These are phyloP conservation scores for Daedalea quercina DNA, from an alignment of 768 basidiomycete species.

Conservation along the genomic window DNA sequence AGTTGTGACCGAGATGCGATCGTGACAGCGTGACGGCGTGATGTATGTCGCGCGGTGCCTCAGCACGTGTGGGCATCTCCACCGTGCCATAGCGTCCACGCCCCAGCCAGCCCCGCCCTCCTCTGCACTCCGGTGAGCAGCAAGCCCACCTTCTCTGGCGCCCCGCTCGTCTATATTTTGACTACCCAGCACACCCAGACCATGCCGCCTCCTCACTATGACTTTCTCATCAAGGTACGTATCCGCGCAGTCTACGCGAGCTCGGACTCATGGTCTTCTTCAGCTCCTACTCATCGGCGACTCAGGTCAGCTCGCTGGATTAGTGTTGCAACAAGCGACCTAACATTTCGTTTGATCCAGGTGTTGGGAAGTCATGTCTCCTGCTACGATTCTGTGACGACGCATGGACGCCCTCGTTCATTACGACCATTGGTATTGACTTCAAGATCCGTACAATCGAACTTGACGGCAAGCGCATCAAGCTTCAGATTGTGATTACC, in stretches of 20 bases:
- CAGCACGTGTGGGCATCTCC: too few species aligned
- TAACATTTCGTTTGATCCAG: constrained; percentile 26
- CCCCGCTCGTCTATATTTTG: too few species aligned
- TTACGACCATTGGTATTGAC: constrained; percentile 98
- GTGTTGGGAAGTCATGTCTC: constrained; percentile 97
- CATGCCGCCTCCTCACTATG: constrained; percentile 93
- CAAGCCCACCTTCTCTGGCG: too few species aligned
- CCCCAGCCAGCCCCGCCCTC: too few species aligned
- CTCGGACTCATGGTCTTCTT: constrained; percentile 12
- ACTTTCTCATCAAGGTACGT: constrained; percentile 89
- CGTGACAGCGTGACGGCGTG: too few species aligned
- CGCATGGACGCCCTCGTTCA: constrained; percentile 98
- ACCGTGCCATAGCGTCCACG: too few species aligned
- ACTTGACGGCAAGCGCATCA: constrained; percentile 95
- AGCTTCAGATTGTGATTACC: constrained; percentile 89
- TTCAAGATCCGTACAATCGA: constrained; percentile 99
- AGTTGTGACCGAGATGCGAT: too few species aligned
- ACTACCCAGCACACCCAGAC: constrained; percentile 5
- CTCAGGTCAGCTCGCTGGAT: constrained; percentile 55
- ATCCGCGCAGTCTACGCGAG: constrained; percentile 1
- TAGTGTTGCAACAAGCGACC: not conserved
- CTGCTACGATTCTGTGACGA: constrained; percentile 97
- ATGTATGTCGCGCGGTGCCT: too few species aligned
- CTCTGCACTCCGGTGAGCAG: too few species aligned
- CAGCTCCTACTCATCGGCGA: constrained; percentile 95